Base-by-base conservation (phyloP, 1,139 yeast species). In the Taphrina betulina region DNA sequence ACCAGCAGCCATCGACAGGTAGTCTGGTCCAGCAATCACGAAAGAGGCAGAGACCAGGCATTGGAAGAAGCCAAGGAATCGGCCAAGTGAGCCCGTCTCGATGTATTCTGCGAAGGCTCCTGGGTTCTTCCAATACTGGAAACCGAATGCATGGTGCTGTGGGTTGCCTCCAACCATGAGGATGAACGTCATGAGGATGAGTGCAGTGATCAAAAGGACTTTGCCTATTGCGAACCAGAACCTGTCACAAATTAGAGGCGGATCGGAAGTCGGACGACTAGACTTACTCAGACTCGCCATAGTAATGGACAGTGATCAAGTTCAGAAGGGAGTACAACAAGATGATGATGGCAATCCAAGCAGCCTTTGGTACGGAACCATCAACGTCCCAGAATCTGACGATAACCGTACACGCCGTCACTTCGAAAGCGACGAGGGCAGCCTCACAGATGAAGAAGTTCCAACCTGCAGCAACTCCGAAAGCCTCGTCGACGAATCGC, bases 361-460 rank as follows among this genome's bases (percentile, higher is more conserved):
- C 46, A 4, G 54, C 54, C 34, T 50, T 50, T 34, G 44, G 54
- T 26, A 50, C 33, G 8, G 40, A 17, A 24, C 54, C 54, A 10
- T 50, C 54, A 7, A 23, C 19, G 23, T 50, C 85, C 95, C 95
- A 86, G 65, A 76, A 82, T 66, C 80, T 74, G 59, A 86, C 78
- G 52, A 86, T 78, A 69, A 84, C 87, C 22, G 94, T 89, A 33
- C 85, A 81, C 20, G 87, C 86, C n/a, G 90, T 83, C 57, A 87
- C 74, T 70, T 87, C 95, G 60, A 86, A 80, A 5, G 95, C 87
- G 70, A 80, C 85, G 1, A 95, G 85, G 62, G 84, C 82, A 56
- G 88, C 86, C 92, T 94, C 86, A 22, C 85, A 80, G 69, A 85
- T 85, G 90, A 92, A 85, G 69, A 87, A 88, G 72, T 80, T 76